A percentile compares a stretch with the other conserved stretches of the same genome.
These are phyloP conservation scores for Phyllosticta citribraziliensis DNA, from an alignment of 2,329 filamentous ascomycete species.

Conservation along the genomic window DNA sequence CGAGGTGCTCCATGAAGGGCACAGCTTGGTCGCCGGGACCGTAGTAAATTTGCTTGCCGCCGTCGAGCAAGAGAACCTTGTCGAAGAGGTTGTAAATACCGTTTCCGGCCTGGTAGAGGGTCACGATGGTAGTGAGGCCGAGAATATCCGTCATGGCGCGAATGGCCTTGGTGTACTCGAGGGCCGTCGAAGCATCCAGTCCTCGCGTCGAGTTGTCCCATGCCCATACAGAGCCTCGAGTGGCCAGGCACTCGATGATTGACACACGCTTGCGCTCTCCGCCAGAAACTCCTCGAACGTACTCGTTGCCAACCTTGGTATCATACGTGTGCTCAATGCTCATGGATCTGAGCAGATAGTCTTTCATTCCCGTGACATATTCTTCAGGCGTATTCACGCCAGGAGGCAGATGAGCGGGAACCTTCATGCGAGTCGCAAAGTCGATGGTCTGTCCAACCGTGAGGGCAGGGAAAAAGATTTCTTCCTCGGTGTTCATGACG, in stretches of 20 bases:
- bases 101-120: conserved; percentile 46
- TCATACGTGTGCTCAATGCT: conserved; percentile 45
- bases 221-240: conserved; percentile 45
- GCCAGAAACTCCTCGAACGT: conserved; percentile 55
- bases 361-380: conserved; percentile 36
- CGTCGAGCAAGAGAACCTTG: conserved; percentile 63
- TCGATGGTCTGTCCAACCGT: conserved; percentile 43
- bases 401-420: conserved; percentile 42
- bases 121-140: conserved; percentile 60
- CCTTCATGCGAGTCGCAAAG: conserved; percentile 48
- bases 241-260: conserved; percentile 54
- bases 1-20: conserved; percentile 56
- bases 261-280: conserved; percentile 61
- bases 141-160: conserved; percentile 72
- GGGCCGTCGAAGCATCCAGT: conserved; percentile 67
- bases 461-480: conserved; percentile 41
- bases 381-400: conserved; percentile 35
- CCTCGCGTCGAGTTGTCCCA: conserved; percentile 60
- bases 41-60: conserved; percentile 68
- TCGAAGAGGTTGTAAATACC: conserved; percentile 55
- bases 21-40: conserved; percentile 51
- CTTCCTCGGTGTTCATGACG: conserved; percentile 45
- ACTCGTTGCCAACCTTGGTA: conserved; percentile 58
- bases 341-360: conserved; percentile 43
- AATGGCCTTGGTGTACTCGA: conserved; percentile 68